phyloP scores from a whole-genome alignment of 768 basidiomycete genomes.

The Russula sp. region DNA sequence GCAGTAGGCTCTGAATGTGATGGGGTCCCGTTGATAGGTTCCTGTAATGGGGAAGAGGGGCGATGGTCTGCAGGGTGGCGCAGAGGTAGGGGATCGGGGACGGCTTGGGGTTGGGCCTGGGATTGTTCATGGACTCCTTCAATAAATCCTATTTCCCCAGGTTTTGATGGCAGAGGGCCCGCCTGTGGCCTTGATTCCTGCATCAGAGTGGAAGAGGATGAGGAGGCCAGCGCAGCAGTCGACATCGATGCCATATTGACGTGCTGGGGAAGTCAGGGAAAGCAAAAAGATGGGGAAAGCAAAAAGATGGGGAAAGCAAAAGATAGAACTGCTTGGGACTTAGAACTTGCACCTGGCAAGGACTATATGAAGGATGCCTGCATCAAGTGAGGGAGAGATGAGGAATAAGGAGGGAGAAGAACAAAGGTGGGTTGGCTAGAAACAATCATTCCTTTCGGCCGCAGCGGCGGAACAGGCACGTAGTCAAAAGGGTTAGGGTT shows the following conservation, averaged over 20 bases:
- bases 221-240: constrained; percentile 19
- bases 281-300: neutral
- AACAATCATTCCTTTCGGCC: neutral
- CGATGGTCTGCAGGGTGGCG: constrained; percentile 44
- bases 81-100: constrained; percentile 30
- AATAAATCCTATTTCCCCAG: constrained; percentile 58
- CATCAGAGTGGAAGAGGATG: constrained; percentile 6
- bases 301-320: constrained; percentile 14
- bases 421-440: neutral
- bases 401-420: neutral
- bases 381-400: constrained; percentile 11
- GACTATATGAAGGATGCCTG: constrained; percentile 10
- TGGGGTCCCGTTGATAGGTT: neutral
- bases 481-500: constrained; percentile 12
- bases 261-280: neutral
- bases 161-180: constrained; percentile 54
- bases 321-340: constrained; percentile 20
- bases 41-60: constrained; percentile 13
- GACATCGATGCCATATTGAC: constrained; percentile 29
- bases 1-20: neutral
- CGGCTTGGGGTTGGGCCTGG: constrained; percentile 5
- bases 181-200: constrained; percentile 42
- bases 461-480: neutral
- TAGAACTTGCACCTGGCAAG: constrained; percentile 40
- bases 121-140: constrained; percentile 34